Evolutionary conservation across 805 yeast species (phyloP), one percentile per base, ranked within the genome.

Genomic region (Yarrowia yakushimensis): DNA sequence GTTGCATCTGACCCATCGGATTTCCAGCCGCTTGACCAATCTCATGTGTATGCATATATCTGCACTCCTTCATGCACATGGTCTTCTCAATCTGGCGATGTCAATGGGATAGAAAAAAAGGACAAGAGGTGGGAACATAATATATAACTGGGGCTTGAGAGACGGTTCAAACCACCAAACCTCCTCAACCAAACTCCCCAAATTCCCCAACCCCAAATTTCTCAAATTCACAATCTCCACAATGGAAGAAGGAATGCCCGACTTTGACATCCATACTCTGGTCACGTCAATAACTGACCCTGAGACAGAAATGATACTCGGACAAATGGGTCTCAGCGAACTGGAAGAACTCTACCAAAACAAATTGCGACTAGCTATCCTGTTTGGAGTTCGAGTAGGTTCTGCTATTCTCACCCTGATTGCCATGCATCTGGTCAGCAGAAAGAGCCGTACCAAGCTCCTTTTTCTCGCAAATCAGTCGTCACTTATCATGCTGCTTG

Each of bases 331-430:
- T 11, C 42, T 50, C 1, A 3, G 9, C 3, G 11, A 1, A 2
- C 31, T 50, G 4, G 57, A 50, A 17, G n/a, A 34, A 15, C 8
- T 13, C 10, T 36, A 36, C 33, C 59, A 36, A 17, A 36, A 52
- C 43, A 23, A 13, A 12, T 12, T 52, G n/a, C 42, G 43, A 4
- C 8, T 11, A 6, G 59, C 59, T 6, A 52, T 52, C 25, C 33
- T 52, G 4, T 36, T 52, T 25, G 59, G 59, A 20, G 59, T 52
- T 1, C 15, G 59, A 34, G 39, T 52, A 17, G 59, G 59, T 27
- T 31, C 59, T 11, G 59, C 59, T 11, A 4, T 52, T 12, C 28
- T 52, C 18, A 52, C 59, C 3, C 43, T 52, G 2, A 52, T 52
- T 5, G 43, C 59, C 25, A 52, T 52, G 59, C 59, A 52, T 18